phyloP scores from a whole-genome alignment of 768 basidiomycete species.

The Suillus hirtellus region DNA sequence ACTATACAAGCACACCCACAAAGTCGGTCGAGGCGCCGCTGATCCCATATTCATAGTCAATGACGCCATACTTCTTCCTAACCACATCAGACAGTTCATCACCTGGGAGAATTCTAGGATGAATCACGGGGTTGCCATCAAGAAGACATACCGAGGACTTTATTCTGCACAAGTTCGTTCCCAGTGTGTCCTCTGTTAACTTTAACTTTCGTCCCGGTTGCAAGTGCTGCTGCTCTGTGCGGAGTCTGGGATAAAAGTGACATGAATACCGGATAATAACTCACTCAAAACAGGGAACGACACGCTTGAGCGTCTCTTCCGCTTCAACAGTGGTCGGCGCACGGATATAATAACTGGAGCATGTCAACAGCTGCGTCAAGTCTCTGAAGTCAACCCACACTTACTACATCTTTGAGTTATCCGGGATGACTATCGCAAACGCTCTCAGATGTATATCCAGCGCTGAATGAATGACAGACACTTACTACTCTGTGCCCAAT shows the following conservation, averaged over 20 bases:
- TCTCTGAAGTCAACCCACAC: constrained; percentile 19
- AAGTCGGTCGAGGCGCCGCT: constrained; percentile 79
- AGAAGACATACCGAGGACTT: constrained; percentile 49
- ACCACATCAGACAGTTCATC: constrained; percentile 64
- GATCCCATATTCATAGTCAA: constrained; percentile 70
- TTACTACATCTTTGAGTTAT: constrained; percentile 72
- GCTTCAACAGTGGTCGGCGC: constrained; percentile 68
- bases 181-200: constrained; percentile 37
- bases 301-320: constrained; percentile 54
- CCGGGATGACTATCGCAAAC: constrained; percentile 67
- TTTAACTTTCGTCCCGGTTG: constrained; percentile 61
- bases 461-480: not conserved
- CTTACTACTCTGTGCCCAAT: constrained; percentile 75
- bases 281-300: constrained; percentile 73
- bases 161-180: constrained; percentile 69
- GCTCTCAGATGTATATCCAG: constrained; percentile 5
- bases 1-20: constrained; percentile 41
- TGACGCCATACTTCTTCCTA: constrained; percentile 57
- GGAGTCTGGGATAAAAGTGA: not conserved
- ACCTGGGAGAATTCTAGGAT: constrained; percentile 38
- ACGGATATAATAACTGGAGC: constrained; percentile 65
- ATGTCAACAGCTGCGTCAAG: not conserved
- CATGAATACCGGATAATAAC: constrained; percentile 20
- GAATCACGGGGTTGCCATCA: not conserved
- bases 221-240: constrained; percentile 61